phyloP scores from a whole-genome alignment of 805 yeast genomes.

The Starmerella apicola region DNA sequence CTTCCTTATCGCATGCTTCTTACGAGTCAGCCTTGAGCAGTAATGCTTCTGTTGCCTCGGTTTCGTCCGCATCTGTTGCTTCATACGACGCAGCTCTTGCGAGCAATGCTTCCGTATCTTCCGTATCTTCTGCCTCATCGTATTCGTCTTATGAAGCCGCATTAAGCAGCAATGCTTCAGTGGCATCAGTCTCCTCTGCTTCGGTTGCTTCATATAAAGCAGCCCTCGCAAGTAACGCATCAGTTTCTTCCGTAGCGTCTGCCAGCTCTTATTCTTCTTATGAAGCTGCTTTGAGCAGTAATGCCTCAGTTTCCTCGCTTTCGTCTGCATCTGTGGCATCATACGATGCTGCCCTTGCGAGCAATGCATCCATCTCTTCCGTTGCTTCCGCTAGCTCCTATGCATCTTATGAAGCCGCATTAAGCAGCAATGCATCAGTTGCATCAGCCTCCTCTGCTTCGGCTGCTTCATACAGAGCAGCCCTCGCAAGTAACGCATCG shows the following conservation, averaged over 20 bases:
- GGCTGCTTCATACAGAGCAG: neutral
- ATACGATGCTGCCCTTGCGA: neutral
- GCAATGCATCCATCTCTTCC: neutral
- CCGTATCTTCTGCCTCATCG: neutral
- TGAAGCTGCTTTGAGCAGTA: constrained; percentile 1
- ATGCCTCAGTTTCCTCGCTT: neutral
- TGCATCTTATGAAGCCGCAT: constrained; percentile 1
- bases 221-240: constrained; percentile 1
- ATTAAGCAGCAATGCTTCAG: constrained; percentile 1
- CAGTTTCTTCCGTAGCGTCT: neutral
- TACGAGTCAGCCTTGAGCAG: constrained; percentile 1
- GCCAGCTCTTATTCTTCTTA: neutral
- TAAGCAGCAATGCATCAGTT: neutral
- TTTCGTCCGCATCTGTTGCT: neutral
- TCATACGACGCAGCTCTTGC: neutral
- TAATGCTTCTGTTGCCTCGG: constrained; percentile 1
- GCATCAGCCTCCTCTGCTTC: neutral
- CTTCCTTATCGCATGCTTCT: too few relatives aligned
- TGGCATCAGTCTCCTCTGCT: neutral
- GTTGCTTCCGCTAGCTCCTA: neutral
- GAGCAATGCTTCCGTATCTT: neutral
- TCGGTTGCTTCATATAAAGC: neutral
- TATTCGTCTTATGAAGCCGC: neutral
- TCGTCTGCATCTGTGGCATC: constrained; percentile 1
- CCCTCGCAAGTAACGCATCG: neutral